phyloP scores from a whole-genome alignment of 1,284 basidiomycete genomes.

The Dichomitus squalens region DNA sequence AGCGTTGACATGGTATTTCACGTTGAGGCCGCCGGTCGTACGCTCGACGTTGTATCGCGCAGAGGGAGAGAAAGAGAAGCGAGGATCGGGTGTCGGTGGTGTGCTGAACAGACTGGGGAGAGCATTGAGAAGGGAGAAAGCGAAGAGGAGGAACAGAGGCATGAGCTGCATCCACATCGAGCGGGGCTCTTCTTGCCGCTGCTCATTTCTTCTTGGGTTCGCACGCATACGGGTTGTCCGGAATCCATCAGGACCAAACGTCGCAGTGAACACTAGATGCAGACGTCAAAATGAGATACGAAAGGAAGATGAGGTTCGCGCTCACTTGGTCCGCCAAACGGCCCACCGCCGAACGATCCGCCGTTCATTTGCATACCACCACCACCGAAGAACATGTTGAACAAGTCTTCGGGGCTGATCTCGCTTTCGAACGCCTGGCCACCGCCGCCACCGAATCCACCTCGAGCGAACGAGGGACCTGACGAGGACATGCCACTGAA shows the following conservation, averaged over 20 bases:
- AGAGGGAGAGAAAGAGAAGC: slow-evolving; percentile 72
- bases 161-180: slow-evolving; percentile 83
- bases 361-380: slow-evolving; percentile 41
- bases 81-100: slow-evolving; percentile 74
- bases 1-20: slow-evolving; percentile 88
- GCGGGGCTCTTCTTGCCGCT: slow-evolving; percentile 53
- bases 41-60: slow-evolving; percentile 64
- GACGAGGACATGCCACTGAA: slow-evolving; percentile 69
- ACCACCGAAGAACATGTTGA: slow-evolving; percentile 98
- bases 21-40: slow-evolving; percentile 65
- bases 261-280: slow-evolving; percentile 65
- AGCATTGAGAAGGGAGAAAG: slow-evolving; percentile 84
- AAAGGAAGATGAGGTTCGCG: not conserved
- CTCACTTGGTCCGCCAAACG: slow-evolving; percentile 55
- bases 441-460: slow-evolving; percentile 49
- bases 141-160: slow-evolving; percentile 83
- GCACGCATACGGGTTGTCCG: slow-evolving; percentile 59
- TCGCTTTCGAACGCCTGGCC: slow-evolving; percentile 70
- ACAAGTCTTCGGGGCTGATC: slow-evolving; percentile 93
- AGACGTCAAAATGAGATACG: not conserved
- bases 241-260: slow-evolving; percentile 80
- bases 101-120: slow-evolving; percentile 78
- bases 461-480: slow-evolving; percentile 52
- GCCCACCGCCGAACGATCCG: slow-evolving; percentile 48
- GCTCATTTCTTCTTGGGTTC: slow-evolving; percentile 32